Conservation (phyloP, 2,329 filamentous ascomycete species). For the Trichoderma sp. region DNA sequence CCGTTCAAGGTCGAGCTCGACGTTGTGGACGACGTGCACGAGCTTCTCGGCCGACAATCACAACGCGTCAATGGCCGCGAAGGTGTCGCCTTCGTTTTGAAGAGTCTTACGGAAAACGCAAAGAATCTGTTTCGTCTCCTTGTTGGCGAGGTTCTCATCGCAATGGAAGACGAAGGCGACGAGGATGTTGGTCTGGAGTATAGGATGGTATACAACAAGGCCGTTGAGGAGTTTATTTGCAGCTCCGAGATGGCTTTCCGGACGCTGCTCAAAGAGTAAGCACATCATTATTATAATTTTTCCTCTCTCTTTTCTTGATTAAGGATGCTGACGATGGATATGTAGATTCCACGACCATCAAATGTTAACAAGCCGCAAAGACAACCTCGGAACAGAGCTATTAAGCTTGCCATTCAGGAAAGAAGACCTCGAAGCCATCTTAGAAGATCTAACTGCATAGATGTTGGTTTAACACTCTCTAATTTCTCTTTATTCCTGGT, state of each 20-base stretch:
- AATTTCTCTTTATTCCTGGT: not conserved
- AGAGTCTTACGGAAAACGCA: constrained; percentile 89
- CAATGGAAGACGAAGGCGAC: constrained; percentile 64
- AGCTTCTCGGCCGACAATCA: constrained; percentile 79
- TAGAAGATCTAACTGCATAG: constrained; percentile 67
- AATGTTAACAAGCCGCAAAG: constrained; percentile 89
- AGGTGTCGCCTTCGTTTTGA: constrained; percentile 87
- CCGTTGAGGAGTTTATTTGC: constrained; percentile 95
- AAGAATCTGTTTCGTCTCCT: constrained; percentile 83
- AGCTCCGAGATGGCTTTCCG: constrained; percentile 95
- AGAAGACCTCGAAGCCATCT: constrained; percentile 84
- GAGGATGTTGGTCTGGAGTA: constrained; percentile 79
- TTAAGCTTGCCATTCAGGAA: constrained; percentile 82
- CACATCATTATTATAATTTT: constrained; percentile 22
- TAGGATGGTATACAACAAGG: constrained; percentile 88
- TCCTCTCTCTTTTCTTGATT: not conserved
- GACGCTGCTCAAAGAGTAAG: constrained; percentile 87
- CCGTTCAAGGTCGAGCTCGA: constrained; percentile 75
- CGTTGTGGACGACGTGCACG: constrained; percentile 87
- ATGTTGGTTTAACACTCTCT: not conserved
- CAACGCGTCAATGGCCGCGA: constrained; percentile 84
- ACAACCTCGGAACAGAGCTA: constrained; percentile 81
- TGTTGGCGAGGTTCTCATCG: constrained; percentile 79
- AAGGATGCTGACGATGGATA: not conserved
- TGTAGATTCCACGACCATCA: constrained; percentile 90